These are phyloP conservation scores for Nicotiana obtusifolia DNA, from an alignment of 257 asterid species.

Conservation along the genomic window DNA sequence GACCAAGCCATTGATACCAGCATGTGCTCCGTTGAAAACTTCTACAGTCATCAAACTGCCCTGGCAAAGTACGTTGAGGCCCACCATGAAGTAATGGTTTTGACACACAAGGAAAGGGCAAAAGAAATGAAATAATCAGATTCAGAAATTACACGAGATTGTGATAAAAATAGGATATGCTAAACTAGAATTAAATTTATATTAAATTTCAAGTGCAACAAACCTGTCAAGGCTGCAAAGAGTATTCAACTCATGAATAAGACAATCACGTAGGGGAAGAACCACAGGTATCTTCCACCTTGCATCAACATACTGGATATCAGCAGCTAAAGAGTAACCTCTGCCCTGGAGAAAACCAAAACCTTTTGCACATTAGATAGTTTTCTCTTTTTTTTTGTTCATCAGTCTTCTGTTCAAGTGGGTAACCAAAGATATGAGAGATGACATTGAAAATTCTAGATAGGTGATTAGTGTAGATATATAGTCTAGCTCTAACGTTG, in stretches of 20 bases:
- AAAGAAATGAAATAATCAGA: not conserved
- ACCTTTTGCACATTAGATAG: not conserved
- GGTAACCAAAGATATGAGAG: not conserved
- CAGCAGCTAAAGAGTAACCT: conserved; percentile 90
- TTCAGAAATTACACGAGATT: not conserved
- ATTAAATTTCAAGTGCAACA: conserved; percentile 8
- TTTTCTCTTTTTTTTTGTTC: not conserved
- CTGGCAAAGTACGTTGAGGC: conserved; percentile 25
- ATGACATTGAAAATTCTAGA: not conserved
- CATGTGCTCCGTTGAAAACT: conserved; percentile 35
- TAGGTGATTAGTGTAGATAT: not conserved
- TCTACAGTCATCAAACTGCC: conserved; percentile 73
- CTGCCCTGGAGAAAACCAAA: conserved; percentile 52
- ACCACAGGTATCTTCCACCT: conserved; percentile 79
- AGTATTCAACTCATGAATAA: conserved; percentile 58
- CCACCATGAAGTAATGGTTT: conserved; percentile 25
- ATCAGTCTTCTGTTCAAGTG: not conserved
- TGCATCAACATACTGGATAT: conserved; percentile 86
- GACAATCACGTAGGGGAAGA: conserved; percentile 92
- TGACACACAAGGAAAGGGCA: not conserved
- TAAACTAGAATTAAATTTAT: not conserved
- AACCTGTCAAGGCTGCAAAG: conserved; percentile 86
- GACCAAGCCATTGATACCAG: conserved; percentile 77
- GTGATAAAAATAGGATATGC: not conserved
- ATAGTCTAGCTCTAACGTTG: not conserved